phyloP scores from a whole-genome alignment of 169 alveolate genomes.

The Plasmodium gaboni region DNA sequence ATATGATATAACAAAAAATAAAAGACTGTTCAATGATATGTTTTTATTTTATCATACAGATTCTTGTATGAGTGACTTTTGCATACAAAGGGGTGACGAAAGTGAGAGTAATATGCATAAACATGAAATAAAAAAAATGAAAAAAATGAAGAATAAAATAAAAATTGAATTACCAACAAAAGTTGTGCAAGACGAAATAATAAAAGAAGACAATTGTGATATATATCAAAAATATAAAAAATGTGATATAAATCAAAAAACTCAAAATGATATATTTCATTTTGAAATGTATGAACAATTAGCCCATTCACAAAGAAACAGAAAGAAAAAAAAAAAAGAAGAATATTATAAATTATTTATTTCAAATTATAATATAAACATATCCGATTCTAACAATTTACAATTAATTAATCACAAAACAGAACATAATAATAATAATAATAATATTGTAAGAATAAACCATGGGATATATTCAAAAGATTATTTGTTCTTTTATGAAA shows the following conservation, averaged over 20 bases:
- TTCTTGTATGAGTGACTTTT: neutral
- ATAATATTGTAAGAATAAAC: neutral
- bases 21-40: neutral
- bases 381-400: neutral
- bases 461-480: neutral
- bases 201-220: too few species aligned
- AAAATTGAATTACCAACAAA: too few species aligned
- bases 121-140: too few species aligned
- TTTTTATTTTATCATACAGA: slow-evolving; percentile 26
- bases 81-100: too few species aligned
- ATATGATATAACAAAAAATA: neutral
- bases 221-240: too few species aligned
- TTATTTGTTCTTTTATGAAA: too few species aligned
- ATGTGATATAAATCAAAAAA: too few species aligned
- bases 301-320: neutral
- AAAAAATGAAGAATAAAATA: too few species aligned
- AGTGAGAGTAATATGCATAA: too few species aligned
- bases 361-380: neutral
- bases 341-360: slow-evolving; percentile 36
- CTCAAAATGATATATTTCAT: neutral
- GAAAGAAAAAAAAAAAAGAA: slow-evolving; percentile 15
- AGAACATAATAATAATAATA: neutral
- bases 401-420: neutral
- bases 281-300: neutral
- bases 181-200: too few species aligned